Conservation (phyloP, 306 rosid genomes). For the Castanea crenata region DNA sequence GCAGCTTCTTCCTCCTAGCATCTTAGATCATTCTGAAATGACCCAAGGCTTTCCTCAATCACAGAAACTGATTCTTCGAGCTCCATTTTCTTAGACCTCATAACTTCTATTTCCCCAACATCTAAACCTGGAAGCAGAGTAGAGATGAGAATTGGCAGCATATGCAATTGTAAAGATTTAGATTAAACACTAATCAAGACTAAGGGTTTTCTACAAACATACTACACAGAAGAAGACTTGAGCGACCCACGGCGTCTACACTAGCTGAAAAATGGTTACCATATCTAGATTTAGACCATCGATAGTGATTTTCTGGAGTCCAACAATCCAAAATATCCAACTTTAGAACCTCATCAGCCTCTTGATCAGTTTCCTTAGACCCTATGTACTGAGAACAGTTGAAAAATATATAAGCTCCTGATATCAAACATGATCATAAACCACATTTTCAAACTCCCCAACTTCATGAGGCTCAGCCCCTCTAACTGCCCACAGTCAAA, state of each 20-base stretch:
- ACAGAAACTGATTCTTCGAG: slow-evolving; percentile 52
- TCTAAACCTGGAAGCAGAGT: slow-evolving; percentile 51
- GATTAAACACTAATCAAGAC: background rate
- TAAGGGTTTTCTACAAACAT: slow-evolving; percentile 27
- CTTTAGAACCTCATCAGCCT: slow-evolving; percentile 56
- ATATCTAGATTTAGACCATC: slow-evolving; percentile 81
- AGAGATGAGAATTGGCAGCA: background rate
- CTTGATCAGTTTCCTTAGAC: slow-evolving; percentile 71
- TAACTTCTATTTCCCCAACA: slow-evolving; percentile 64
- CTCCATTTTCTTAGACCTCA: slow-evolving; percentile 50
- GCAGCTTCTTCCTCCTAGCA: slow-evolving; percentile 58
- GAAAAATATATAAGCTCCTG: slow-evolving; percentile 1
- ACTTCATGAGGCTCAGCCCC: slow-evolving; percentile 1
- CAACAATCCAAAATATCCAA: slow-evolving; percentile 74
- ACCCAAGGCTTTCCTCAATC: slow-evolving; percentile 47
- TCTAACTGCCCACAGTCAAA: background rate
- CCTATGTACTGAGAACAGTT: slow-evolving; percentile 68
- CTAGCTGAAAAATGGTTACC: slow-evolving; percentile 72
- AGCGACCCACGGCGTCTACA: slow-evolving; percentile 55
- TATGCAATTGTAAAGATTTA: slow-evolving; percentile 1
- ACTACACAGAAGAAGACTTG: slow-evolving; percentile 63
- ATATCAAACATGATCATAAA: slow-evolving; percentile 13
- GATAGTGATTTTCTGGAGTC: slow-evolving; percentile 92
- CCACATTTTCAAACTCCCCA: background rate
- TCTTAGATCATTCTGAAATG: slow-evolving; percentile 52